Evolutionary conservation across 2,329 filamentous ascomycete genomes (phyloP).

Genomic region (Penicillium brevicompactum): DNA sequence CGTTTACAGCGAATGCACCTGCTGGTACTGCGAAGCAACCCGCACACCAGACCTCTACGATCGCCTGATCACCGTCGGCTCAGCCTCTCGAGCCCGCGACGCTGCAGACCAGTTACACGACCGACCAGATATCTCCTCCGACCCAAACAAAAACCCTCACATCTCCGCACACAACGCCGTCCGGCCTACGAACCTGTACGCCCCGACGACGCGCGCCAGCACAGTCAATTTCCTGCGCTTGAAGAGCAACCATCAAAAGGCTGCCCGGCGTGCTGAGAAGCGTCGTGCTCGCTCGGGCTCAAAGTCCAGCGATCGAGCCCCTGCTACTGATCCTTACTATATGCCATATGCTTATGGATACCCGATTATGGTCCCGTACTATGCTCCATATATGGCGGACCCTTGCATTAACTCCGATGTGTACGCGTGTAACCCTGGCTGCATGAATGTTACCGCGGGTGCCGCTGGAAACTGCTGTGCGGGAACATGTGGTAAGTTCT

Average conservation of each 20-base stretch:
- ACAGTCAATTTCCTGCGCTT: constrained; percentile 35
- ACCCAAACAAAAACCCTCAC: constrained; percentile 63
- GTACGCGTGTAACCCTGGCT: constrained; percentile 50
- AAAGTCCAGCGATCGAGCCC: constrained; percentile 17
- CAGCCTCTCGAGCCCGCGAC: constrained; percentile 53
- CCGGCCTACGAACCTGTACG: constrained; percentile 21
- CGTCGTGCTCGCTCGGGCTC: constrained; percentile 35
- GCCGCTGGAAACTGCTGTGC: constrained; percentile 51
- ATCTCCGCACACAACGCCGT: constrained; percentile 75
- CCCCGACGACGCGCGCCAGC: constrained; percentile 18
- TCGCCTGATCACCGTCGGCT: constrained; percentile 44
- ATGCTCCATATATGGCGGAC: constrained; percentile 51
- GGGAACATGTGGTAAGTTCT: constrained; percentile 44
- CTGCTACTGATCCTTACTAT: constrained; percentile 14
- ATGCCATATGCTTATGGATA: constrained; percentile 49
- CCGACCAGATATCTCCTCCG: constrained; percentile 45
- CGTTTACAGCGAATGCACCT: constrained; percentile 54
- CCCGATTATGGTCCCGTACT: constrained; percentile 48
- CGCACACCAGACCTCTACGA: constrained; percentile 58
- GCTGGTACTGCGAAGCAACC: constrained; percentile 69
- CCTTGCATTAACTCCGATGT: constrained; percentile 43
- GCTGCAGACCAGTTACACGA: constrained; percentile 52
- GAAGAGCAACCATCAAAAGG: constrained; percentile 55
- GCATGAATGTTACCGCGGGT: constrained; percentile 44
- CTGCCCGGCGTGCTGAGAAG: constrained; percentile 36